Conservation (phyloP, 306 rosid genomes). For the Vigna hirtella region DNA sequence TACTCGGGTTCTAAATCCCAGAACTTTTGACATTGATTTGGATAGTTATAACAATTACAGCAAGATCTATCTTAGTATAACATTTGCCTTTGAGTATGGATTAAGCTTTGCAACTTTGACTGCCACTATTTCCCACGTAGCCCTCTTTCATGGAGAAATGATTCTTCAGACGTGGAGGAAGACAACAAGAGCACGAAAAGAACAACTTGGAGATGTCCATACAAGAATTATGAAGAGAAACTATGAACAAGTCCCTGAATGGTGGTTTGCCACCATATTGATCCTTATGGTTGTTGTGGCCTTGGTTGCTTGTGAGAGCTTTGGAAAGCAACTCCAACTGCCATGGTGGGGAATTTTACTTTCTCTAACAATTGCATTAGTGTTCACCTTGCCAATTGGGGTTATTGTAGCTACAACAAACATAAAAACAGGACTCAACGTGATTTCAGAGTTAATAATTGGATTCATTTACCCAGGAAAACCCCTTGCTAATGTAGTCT, state of each 20-base stretch:
- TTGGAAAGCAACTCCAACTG: conserved; percentile 77
- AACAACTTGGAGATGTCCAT: conserved; percentile 61
- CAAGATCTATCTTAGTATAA: conserved; percentile 70
- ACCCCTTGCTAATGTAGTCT: conserved; percentile 84
- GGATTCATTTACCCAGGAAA: conserved; percentile 78
- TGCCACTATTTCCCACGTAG: conserved; percentile 78
- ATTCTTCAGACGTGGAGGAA: conserved; percentile 60
- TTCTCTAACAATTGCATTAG: conserved; percentile 60
- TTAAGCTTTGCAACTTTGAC: conserved; percentile 75
- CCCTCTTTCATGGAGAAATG: conserved; percentile 75
- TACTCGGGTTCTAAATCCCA: conserved; percentile 54
- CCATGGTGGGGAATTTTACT: conserved; percentile 91
- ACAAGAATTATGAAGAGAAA: conserved; percentile 79
- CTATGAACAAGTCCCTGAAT: conserved; percentile 74
- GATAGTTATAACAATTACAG: conserved; percentile 64
- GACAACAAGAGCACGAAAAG: conserved; percentile 52
- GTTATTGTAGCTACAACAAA: conserved; percentile 89
- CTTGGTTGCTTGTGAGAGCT: conserved; percentile 65
- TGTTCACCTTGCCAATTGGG: conserved; percentile 82
- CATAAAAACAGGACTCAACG: conserved; percentile 69
- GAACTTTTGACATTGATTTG: conserved; percentile 59
- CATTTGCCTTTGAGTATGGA: conserved; percentile 76
- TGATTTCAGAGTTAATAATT: conserved; percentile 75
- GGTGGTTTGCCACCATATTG: conserved; percentile 77
- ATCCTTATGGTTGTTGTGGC: conserved; percentile 45